Conservation (phyloP, 768 basidiomycete species). For the Psilocybe azurescens region DNA sequence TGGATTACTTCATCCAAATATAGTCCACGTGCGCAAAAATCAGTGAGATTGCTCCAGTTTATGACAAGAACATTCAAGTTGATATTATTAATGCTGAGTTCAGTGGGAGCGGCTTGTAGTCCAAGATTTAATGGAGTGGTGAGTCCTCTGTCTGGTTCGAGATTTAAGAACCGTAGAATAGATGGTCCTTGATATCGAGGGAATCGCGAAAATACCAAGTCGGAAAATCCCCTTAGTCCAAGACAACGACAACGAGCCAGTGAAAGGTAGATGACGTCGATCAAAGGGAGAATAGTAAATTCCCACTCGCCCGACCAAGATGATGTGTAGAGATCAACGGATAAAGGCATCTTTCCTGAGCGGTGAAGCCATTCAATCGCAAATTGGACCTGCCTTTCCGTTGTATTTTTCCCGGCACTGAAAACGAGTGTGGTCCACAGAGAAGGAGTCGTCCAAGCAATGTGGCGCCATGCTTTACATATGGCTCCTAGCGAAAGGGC, state of each 20-base stretch:
- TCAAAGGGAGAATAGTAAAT: not conserved
- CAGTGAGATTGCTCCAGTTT: not conserved
- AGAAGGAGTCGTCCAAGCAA: constrained; percentile 4
- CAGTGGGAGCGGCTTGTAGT: not conserved
- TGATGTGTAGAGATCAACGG: not conserved
- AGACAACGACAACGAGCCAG: not conserved
- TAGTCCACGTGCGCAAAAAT: not conserved
- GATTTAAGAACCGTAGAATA: not conserved
- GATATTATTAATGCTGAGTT: not conserved
- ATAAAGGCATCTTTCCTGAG: not conserved
- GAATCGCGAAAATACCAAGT: not conserved
- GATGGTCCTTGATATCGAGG: not conserved
- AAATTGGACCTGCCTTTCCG: not conserved
- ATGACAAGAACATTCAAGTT: not conserved
- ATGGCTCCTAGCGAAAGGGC: constrained; percentile 5
- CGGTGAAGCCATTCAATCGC: not conserved
- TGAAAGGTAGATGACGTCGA: not conserved
- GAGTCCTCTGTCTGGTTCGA: not conserved
- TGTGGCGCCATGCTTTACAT: constrained; percentile 8
- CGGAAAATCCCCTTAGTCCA: not conserved
- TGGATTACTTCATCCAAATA: not conserved
- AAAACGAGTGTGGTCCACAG: constrained; percentile 2
- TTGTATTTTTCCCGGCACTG: not conserved
- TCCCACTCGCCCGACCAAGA: not conserved
- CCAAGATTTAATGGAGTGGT: not conserved